phyloP scores from a whole-genome alignment of 2,329 filamentous ascomycete species.

The Fusarium nematophilum region DNA sequence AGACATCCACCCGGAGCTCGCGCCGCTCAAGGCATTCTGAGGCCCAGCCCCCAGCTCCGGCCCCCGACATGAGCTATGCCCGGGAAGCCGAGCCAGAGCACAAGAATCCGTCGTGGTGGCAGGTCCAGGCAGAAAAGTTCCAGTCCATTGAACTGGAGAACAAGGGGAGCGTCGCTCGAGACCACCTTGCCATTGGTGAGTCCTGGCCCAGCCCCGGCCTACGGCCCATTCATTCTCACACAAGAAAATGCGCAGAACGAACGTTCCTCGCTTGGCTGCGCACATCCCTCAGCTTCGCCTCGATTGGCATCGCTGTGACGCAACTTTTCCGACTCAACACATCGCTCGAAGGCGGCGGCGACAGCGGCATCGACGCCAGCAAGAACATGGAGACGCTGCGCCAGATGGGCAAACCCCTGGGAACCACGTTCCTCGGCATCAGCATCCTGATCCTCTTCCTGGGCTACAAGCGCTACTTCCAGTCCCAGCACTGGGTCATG shows the following conservation, averaged over 20 bases:
- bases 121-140: slow-evolving; percentile 59
- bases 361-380: slow-evolving; percentile 40
- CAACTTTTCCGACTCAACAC: slow-evolving; percentile 88
- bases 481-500: slow-evolving; percentile 83
- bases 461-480: slow-evolving; percentile 82
- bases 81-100: slow-evolving; percentile 36
- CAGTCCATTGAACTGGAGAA: slow-evolving; percentile 82
- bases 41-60: slow-evolving; percentile 2
- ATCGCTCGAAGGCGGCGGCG: slow-evolving; percentile 57
- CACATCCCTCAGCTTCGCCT: slow-evolving; percentile 83
- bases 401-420: slow-evolving; percentile 77
- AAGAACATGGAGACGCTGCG: slow-evolving; percentile 61
- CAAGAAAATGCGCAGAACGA: slow-evolving; percentile 67
- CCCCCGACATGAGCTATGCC: slow-evolving; percentile 22
- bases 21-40: slow-evolving; percentile 22
- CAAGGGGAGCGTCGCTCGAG: slow-evolving; percentile 84
- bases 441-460: slow-evolving; percentile 80
- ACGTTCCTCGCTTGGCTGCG: slow-evolving; percentile 89
- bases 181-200: slow-evolving; percentile 82
- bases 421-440: slow-evolving; percentile 80
- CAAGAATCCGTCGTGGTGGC: slow-evolving; percentile 60
- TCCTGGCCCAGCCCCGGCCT: background rate
- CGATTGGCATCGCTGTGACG: slow-evolving; percentile 84
- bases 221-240: slow-evolving; percentile 6
- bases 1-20: slow-evolving; percentile 15